phyloP scores from a whole-genome alignment of 2,329 filamentous ascomycete species.

The Hypoxylon sp. region DNA sequence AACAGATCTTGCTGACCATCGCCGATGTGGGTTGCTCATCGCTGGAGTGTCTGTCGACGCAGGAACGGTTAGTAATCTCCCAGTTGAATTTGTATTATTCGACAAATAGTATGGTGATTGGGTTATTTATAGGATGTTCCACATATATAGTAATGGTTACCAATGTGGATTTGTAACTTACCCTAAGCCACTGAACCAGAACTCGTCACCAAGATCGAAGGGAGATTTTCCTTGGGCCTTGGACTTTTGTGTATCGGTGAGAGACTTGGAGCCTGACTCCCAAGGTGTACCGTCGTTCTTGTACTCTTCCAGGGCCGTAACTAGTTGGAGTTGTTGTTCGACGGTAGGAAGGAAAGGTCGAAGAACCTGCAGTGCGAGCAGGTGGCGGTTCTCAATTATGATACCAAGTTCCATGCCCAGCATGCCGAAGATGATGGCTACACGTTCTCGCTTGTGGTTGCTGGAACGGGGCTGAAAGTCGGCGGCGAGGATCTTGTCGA shows the following conservation, averaged over 20 bases:
- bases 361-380: conserved; percentile 34
- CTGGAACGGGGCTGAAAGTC: conserved; percentile 23
- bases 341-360: conserved; percentile 41
- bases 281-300: conserved; percentile 48
- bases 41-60: conserved; percentile 37
- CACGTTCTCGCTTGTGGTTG: conserved; percentile 38
- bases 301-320: conserved; percentile 45
- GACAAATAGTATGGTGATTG: neutral
- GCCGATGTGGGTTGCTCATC: conserved; percentile 38
- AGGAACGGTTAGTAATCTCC: conserved; percentile 9
- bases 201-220: conserved; percentile 41
- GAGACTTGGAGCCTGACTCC: conserved; percentile 42
- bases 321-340: conserved; percentile 46
- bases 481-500: conserved; percentile 39
- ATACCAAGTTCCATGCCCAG: conserved; percentile 44
- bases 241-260: neutral
- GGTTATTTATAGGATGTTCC: neutral
- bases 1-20: conserved; percentile 40
- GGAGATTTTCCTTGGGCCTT: conserved; percentile 5
- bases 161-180: conserved; percentile 25
- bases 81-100: neutral
- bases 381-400: conserved; percentile 34
- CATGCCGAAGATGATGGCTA: conserved; percentile 41
- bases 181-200: conserved; percentile 47
- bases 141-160: neutral